These are phyloP conservation scores for Serendipita sp. DNA, from an alignment of 768 basidiomycete species.

Conservation along the genomic window DNA sequence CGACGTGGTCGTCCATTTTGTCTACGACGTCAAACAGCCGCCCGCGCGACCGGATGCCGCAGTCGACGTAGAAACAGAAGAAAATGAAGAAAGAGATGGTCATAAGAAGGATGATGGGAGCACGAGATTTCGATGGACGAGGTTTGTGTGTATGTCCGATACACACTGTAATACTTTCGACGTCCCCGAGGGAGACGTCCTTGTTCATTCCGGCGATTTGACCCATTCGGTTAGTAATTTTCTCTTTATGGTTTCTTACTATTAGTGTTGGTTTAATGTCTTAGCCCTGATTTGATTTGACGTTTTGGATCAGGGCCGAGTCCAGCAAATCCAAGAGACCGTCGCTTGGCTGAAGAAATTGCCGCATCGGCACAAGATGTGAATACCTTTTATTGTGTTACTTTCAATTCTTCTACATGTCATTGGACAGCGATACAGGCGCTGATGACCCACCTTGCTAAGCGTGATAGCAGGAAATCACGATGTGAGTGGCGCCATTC, in stretches of 20 bases:
- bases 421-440: not conserved
- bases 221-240: conserved; percentile 6
- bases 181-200: conserved; percentile 15
- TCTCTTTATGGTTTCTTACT: too few species aligned
- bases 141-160: conserved; percentile 15
- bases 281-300: too few species aligned
- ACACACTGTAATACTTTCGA: conserved; percentile 14
- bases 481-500: conserved; percentile 8
- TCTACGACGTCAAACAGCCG: conserved; percentile 10
- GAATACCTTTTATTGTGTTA: not conserved
- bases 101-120: not conserved
- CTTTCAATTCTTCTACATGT: not conserved
- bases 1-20: conserved; percentile 5
- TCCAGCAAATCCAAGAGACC: not conserved
- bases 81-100: not conserved
- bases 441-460: not conserved
- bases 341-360: conserved; percentile 7
- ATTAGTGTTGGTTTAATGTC: too few species aligned
- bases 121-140: conserved; percentile 8
- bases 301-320: too few species aligned
- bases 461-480: conserved; percentile 14
- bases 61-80: too few species aligned
- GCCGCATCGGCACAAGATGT: conserved; percentile 12
- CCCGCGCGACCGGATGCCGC: conserved; percentile 3
- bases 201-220: conserved; percentile 15